Conservation (phyloP, 2,329 filamentous ascomycete species). For the Chaetomium sp. region DNA sequence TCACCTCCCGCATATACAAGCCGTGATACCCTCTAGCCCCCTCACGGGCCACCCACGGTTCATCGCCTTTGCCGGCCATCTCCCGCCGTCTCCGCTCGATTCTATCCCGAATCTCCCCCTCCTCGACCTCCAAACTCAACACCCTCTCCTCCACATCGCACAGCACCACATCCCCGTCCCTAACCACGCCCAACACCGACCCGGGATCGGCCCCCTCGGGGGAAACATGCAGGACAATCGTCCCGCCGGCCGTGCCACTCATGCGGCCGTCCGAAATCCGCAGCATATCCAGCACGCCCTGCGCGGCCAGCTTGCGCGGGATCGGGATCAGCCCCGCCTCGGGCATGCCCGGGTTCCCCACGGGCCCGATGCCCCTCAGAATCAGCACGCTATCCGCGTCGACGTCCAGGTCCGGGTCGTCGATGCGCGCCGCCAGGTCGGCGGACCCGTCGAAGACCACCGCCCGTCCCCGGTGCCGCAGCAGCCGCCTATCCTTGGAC, state of each 20-base stretch:
- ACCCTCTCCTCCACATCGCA: constrained; percentile 73
- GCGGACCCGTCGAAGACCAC: constrained; percentile 75
- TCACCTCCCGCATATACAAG: constrained; percentile 61
- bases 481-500: constrained; percentile 67
- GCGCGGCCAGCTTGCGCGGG: constrained; percentile 76
- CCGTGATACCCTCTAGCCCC: constrained; percentile 57
- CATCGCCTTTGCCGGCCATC: constrained; percentile 30
- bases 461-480: constrained; percentile 50
- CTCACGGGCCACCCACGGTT: constrained; percentile 27
- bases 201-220: constrained; percentile 78
- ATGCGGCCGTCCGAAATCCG: constrained; percentile 87
- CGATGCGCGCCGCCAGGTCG: constrained; percentile 68
- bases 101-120: constrained; percentile 68
- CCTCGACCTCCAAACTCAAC: constrained; percentile 60
- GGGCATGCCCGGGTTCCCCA: constrained; percentile 91
- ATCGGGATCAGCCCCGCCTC: constrained; percentile 69
- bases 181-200: constrained; percentile 76
- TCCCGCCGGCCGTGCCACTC: constrained; percentile 83
- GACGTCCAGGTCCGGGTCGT: constrained; percentile 64
- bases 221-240: constrained; percentile 84
- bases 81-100: constrained; percentile 48
- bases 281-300: constrained; percentile 76
- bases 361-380: constrained; percentile 84
- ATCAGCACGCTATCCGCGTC: constrained; percentile 65
- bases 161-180: constrained; percentile 74